Conservation (phyloP, 2,329 filamentous ascomycete species). For the Penicillium sp. region DNA sequence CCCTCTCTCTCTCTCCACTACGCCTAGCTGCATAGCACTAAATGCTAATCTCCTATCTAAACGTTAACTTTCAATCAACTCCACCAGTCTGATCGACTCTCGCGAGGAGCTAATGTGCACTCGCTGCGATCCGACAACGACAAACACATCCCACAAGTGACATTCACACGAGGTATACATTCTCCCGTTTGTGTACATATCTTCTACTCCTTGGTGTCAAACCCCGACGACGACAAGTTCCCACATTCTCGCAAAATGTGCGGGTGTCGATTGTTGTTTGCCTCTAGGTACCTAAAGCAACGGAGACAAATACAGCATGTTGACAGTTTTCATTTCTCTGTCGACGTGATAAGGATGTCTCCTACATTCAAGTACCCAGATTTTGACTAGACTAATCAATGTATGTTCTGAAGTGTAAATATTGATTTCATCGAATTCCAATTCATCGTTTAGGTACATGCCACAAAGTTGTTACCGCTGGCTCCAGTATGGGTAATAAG, state of each 20-base stretch:
- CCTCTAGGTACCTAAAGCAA: conserved; percentile 20
- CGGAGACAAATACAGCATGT: conserved; percentile 16
- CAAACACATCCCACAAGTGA: background rate
- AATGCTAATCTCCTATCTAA: background rate
- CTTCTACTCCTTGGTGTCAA: conserved; percentile 9
- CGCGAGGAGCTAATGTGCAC: background rate
- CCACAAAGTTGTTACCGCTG: conserved; percentile 65
- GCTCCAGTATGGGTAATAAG: conserved; percentile 70
- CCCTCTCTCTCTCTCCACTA: background rate
- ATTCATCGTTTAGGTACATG: conserved; percentile 42
- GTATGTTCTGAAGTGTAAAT: background rate
- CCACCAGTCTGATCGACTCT: background rate
- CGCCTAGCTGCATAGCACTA: background rate
- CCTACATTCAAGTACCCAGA: conserved; percentile 11
- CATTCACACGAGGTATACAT: background rate
- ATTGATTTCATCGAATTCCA: conserved; percentile 48
- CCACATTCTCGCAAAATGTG: conserved; percentile 18
- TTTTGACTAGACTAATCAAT: background rate
- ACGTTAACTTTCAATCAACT: background rate
- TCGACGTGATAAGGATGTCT: conserved; percentile 18
- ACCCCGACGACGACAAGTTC: conserved; percentile 23
- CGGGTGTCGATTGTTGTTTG: conserved; percentile 24
- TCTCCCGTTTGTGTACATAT: background rate
- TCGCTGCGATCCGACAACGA: background rate
- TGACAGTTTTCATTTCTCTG: conserved; percentile 16